A percentile compares a stretch with the other conserved stretches of the same genome.
Conservation (phyloP, 2,329 filamentous ascomycete genomes). For the Penicillium nordicum region DNA sequence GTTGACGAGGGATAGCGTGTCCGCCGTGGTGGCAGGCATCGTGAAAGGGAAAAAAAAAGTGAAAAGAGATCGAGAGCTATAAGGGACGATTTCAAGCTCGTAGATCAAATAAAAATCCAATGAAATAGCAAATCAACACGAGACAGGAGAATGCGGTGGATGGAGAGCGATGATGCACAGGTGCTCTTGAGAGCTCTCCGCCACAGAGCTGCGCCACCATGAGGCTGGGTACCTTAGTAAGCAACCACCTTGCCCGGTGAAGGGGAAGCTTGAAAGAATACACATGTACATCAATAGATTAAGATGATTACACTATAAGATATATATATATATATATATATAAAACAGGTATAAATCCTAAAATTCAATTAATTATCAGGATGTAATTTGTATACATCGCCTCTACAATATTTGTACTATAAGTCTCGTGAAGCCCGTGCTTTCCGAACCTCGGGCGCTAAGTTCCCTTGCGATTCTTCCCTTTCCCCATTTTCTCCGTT, state of each 20-base stretch:
- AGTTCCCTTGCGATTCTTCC: constrained; percentile 29
- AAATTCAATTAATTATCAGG: background rate
- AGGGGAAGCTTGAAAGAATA: background rate
- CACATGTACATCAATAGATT: background rate
- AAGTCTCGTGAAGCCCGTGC: constrained; percentile 4
- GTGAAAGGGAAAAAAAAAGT: constrained; percentile 31
- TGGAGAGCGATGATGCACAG: constrained; percentile 19
- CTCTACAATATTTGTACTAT: background rate
- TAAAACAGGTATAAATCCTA: background rate
- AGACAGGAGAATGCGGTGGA: constrained; percentile 5
- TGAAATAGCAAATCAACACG: constrained; percentile 6
- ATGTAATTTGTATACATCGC: background rate
- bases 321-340: background rate
- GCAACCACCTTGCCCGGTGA: background rate
- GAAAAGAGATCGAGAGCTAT: background rate
- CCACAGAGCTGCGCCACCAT: constrained; percentile 16
- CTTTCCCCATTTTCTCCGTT: constrained; percentile 25
- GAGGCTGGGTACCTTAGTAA: constrained; percentile 20
- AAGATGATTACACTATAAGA: background rate
- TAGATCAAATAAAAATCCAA: background rate
- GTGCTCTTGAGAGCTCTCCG: constrained; percentile 20
- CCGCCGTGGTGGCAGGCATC: constrained; percentile 96
- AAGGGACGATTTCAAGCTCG: constrained; percentile 3
- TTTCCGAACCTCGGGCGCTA: constrained; percentile 35
- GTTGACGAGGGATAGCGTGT: constrained; percentile 91